Base-by-base conservation (phyloP, 108 stramenopile species). In the Skeletonema potamos region DNA sequence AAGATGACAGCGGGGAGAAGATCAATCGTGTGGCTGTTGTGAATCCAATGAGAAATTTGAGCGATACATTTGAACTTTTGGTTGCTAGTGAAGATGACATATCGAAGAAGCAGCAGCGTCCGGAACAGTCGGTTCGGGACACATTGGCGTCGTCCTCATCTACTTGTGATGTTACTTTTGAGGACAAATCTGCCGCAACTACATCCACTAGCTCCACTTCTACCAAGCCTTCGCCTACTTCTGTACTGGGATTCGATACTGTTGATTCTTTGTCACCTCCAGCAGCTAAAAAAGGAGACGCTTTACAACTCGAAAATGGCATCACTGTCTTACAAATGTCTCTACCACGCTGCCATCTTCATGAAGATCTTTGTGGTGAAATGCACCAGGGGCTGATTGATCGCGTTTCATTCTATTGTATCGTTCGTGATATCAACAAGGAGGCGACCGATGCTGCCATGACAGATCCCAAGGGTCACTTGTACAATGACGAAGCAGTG, bases 391-490 rank as follows among this genome's bases (percentile, higher is more conserved):
- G 82, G 24, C 68, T 89, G 17, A 77, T 95, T 4, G 72, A 89
- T 57, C 85, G 94, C 9, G 86, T 91, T 6, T 90, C 88, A 15
- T 85, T 95, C 44, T 92, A 95, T 76, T 67, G 78, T 32, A 68
- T 95, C 57, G 87, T 95, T 55, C 88, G 92, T 58, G 91, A 91
- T 46, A 90, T 95, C 57, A 95, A 95, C 72, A 92, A 88, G 66
- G 94, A 95, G 74, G 90, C 91, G 5, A 60, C 80, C 3, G 73
- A 74, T 59, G 72, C 71, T 17, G 76, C 71, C 0, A 37, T 62
- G 29, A 64, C 61, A 7, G 82, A 82, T 29, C 74, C 76, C 34
- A 55, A 46, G 55, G 77, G 72, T 2, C 22, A 30, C 8, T 20
- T 62, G 11, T 71, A 72, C 39, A 65, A 72, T 37, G 70, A 64